Percentiles rank a stretch among this genome's conserved stretches.
phyloP scores from a whole-genome alignment of 805 yeast genomes.

The Cyberlindnera petersonii region DNA sequence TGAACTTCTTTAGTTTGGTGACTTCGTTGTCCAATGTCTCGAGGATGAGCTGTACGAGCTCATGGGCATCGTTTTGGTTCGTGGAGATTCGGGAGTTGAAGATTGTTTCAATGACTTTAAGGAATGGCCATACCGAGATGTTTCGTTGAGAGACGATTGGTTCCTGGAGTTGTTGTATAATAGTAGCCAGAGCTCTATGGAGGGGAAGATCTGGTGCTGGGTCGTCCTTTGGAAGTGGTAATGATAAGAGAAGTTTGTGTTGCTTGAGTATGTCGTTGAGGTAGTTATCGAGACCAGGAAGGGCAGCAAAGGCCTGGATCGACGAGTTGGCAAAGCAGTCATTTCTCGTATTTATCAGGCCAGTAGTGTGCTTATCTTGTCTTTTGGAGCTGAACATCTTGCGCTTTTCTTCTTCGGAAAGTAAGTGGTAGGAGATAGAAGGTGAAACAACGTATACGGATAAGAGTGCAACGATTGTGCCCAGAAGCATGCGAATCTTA shows the following conservation, averaged over 20 bases:
- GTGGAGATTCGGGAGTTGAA: slow-evolving; percentile 72
- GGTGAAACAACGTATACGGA: slow-evolving; percentile 33
- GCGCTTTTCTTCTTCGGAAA: slow-evolving; percentile 20
- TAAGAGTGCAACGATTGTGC: slow-evolving; percentile 21
- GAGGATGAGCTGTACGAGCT: slow-evolving; percentile 72
- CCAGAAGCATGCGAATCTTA: slow-evolving; percentile 23
- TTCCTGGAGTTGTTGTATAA: slow-evolving; percentile 57
- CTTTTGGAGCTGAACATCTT: slow-evolving; percentile 42
- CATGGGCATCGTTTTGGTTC: slow-evolving; percentile 94
- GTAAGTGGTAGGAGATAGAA: slow-evolving; percentile 19
- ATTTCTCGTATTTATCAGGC: slow-evolving; percentile 73
- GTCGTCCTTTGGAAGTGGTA: slow-evolving; percentile 15
- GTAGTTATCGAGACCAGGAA: slow-evolving; percentile 57
- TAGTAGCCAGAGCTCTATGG: slow-evolving; percentile 52
- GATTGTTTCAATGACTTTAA: slow-evolving; percentile 66
- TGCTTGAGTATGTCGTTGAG: slow-evolving; percentile 36
- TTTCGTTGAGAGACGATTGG: slow-evolving; percentile 50
- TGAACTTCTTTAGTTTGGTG: slow-evolving; percentile 36
- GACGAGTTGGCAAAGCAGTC: slow-evolving; percentile 94
- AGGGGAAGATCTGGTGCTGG: slow-evolving; percentile 43
- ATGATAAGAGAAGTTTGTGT: slow-evolving; percentile 17
- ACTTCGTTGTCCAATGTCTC: slow-evolving; percentile 75
- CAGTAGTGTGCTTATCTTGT: slow-evolving; percentile 75
- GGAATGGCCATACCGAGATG: slow-evolving; percentile 73
- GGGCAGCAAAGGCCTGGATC: slow-evolving; percentile 69